Evolutionary conservation across 106 monocot genomes (phyloP).

Genomic region (Vanilla planifolia): DNA sequence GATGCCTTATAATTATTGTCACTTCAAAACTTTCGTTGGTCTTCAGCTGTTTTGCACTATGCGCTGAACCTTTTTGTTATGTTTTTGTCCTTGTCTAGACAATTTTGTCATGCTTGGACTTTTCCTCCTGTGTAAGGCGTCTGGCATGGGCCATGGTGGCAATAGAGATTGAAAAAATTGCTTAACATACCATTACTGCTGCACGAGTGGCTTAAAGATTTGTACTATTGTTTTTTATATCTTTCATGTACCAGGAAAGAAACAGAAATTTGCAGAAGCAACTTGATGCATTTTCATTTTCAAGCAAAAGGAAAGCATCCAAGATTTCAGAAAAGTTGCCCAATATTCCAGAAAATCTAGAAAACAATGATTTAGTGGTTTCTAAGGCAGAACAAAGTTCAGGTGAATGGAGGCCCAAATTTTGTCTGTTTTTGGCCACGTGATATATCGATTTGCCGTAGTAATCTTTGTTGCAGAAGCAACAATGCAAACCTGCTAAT

Average conservation of each 20-base stretch:
- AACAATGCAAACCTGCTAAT: neutral
- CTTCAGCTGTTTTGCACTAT: too few species aligned
- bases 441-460: neutral
- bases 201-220: neutral
- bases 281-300: slow-evolving; percentile 57
- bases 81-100: neutral
- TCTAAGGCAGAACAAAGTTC: slow-evolving; percentile 15
- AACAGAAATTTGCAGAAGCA: slow-evolving; percentile 54
- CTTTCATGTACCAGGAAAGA: slow-evolving; percentile 34
- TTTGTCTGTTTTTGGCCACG: neutral
- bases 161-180: neutral
- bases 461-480: neutral
- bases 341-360: slow-evolving; percentile 8
- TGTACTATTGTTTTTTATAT: neutral
- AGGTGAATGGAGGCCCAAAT: slow-evolving; percentile 10
- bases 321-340: slow-evolving; percentile 23
- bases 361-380: slow-evolving; percentile 5
- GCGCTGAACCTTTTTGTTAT: neutral
- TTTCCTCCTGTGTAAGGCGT: neutral
- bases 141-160: neutral
- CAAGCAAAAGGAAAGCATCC: slow-evolving; percentile 46
- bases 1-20: too few species aligned
- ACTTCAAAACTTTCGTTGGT: too few species aligned
- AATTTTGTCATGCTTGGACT: slow-evolving; percentile 2
- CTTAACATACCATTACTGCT: too few species aligned